A percentile compares a stretch with the other conserved stretches of the same genome.
Conservation (phyloP, 2,329 filamentous ascomycete genomes). For the Fusarium pseudocircinatum region DNA sequence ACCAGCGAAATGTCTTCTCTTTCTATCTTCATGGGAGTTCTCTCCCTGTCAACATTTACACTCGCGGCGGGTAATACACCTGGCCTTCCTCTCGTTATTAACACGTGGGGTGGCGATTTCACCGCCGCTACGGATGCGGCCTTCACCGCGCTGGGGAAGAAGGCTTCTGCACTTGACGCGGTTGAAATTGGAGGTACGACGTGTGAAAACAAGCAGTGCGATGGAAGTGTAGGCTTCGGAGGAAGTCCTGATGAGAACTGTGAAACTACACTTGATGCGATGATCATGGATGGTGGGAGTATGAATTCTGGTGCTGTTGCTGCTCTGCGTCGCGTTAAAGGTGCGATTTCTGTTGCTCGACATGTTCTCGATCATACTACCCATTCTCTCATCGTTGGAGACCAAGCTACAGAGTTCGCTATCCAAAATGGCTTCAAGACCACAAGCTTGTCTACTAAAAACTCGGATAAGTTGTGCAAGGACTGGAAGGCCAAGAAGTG, state of each 20-base stretch:
- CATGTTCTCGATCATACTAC: slow-evolving; percentile 61
- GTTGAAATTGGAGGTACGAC: slow-evolving; percentile 61
- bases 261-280: slow-evolving; percentile 67
- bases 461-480: slow-evolving; percentile 52
- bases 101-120: slow-evolving; percentile 65
- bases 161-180: slow-evolving; percentile 58
- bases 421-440: slow-evolving; percentile 59
- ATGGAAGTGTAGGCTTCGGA: slow-evolving; percentile 64
- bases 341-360: slow-evolving; percentile 61
- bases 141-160: slow-evolving; percentile 50
- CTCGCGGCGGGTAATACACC: slow-evolving; percentile 45
- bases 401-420: slow-evolving; percentile 64
- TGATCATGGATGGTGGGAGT: slow-evolving; percentile 66
- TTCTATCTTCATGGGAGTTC: slow-evolving; percentile 1
- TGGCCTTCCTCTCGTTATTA: slow-evolving; percentile 60
- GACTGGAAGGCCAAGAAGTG: slow-evolving; percentile 56
- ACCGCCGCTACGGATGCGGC: slow-evolving; percentile 62
- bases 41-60: slow-evolving; percentile 16
- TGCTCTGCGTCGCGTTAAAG: slow-evolving; percentile 57
- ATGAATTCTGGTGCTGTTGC: slow-evolving; percentile 65
- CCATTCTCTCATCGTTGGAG: slow-evolving; percentile 63
- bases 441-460: slow-evolving; percentile 55
- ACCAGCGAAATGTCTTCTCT: slow-evolving; percentile 8
- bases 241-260: slow-evolving; percentile 65
- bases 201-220: slow-evolving; percentile 63